Evolutionary conservation across 768 basidiomycete species (phyloP).

Genomic region (Tricholoma hemisulphureum): DNA sequence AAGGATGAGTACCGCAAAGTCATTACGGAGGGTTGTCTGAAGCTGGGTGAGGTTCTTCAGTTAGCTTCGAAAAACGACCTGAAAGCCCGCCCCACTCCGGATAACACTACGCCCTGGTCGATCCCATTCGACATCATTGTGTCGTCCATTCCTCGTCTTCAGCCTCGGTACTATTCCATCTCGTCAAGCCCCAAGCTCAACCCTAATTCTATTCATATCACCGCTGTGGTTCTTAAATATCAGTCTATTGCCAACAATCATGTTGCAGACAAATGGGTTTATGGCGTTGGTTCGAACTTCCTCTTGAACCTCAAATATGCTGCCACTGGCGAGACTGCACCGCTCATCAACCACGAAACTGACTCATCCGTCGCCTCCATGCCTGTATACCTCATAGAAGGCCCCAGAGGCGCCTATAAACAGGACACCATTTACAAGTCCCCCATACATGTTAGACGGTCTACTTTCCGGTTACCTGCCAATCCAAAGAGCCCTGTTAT

Average conservation of each 20-base stretch:
- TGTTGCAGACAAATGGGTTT: slow-evolving; percentile 65
- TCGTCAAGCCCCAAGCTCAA: slow-evolving; percentile 94
- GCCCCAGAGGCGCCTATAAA: slow-evolving; percentile 85
- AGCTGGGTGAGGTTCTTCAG: slow-evolving; percentile 90
- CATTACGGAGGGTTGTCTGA: slow-evolving; percentile 80
- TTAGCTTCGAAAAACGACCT: slow-evolving; percentile 82
- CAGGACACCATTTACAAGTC: slow-evolving; percentile 71
- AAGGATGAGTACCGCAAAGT: slow-evolving; percentile 84
- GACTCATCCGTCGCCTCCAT: slow-evolving; percentile 40
- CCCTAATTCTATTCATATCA: slow-evolving; percentile 89
- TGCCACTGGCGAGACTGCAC: slow-evolving; percentile 53
- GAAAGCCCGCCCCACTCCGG: slow-evolving; percentile 50
- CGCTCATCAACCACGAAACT: slow-evolving; percentile 36
- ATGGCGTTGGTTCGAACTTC: slow-evolving; percentile 94
- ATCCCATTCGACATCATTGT: slow-evolving; percentile 98
- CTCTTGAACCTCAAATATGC: slow-evolving; percentile 88
- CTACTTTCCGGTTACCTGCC: slow-evolving; percentile 95
- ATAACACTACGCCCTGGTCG: slow-evolving; percentile 80
- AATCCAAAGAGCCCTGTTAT: slow-evolving; percentile 98
- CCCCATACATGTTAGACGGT: slow-evolving; percentile 92
- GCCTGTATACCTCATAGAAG: slow-evolving; percentile 84
- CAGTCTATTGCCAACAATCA: slow-evolving; percentile 58
- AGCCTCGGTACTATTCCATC: slow-evolving; percentile 98
- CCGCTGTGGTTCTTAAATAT: slow-evolving; percentile 94
- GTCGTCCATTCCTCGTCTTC: slow-evolving; percentile 88